Percentiles rank a stretch among this genome's conserved stretches.
phyloP scores from a whole-genome alignment of 1,284 basidiomycete genomes.

The Moesziomyces sp. region DNA sequence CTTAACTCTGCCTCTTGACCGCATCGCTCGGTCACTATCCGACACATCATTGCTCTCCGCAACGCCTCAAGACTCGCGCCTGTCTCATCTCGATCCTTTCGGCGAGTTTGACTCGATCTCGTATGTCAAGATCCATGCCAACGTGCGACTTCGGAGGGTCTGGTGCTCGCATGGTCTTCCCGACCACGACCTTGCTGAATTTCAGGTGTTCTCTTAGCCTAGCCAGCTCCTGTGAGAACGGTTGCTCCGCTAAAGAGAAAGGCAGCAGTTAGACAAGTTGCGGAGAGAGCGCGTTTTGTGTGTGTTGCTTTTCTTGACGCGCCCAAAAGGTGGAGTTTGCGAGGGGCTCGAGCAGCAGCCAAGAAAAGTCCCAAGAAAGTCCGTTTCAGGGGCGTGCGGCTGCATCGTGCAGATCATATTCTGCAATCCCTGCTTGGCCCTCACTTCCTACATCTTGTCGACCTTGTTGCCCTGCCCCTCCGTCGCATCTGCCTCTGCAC shows the following conservation, averaged over 20 bases:
- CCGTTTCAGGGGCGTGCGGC: constrained; percentile 7
- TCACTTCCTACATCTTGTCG: neutral
- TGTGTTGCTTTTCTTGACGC: constrained; percentile 3
- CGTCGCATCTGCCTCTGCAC: neutral
- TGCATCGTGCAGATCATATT: constrained; percentile 5
- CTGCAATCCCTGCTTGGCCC: neutral
- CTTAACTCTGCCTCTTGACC: constrained; percentile 22
- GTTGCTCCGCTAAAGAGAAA: too few species aligned
- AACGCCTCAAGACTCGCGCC: neutral
- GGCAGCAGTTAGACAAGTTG: neutral
- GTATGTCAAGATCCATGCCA: constrained; percentile 24
- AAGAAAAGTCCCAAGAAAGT: neutral
- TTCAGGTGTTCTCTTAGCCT: constrained; percentile 26
- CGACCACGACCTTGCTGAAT: constrained; percentile 34
- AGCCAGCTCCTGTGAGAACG: neutral
- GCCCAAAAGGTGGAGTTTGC: constrained; percentile 10
- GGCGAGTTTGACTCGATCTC: constrained; percentile 18
- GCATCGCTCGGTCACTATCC: constrained; percentile 6
- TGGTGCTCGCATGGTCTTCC: constrained; percentile 28
- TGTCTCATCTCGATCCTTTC: neutral
- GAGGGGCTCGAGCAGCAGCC: constrained; percentile 3
- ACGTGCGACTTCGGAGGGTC: constrained; percentile 25
- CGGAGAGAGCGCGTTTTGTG: neutral
- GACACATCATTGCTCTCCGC: constrained; percentile 2
- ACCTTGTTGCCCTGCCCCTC: too few species aligned